Base-by-base conservation (phyloP, 352 stramenopile genomes). In the Phytopythium litorale region DNA sequence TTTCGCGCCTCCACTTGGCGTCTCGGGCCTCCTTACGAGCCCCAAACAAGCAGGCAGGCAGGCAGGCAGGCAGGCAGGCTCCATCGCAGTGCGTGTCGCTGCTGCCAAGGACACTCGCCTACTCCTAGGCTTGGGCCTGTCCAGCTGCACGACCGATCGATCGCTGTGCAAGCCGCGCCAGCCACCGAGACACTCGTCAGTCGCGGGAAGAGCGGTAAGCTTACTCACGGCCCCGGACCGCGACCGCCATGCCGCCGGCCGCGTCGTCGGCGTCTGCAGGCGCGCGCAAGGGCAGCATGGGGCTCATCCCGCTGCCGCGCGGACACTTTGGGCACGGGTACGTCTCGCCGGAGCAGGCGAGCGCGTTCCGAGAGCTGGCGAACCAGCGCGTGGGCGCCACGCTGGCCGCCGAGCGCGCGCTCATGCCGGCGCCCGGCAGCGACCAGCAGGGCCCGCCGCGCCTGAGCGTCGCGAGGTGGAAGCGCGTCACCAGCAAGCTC, bases 401-500 rank as follows among this genome's bases (percentile, higher is more conserved):
- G 13, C 68, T 82, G 8, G 62, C 63, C 32, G 73, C 81, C 42
- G 75, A 87, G 52, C 54, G 69, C 18, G 40, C 71, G 50, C 49
- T 73, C 51, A 63, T 69, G 46, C 67, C 58, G 64, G 66, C 52
- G 64, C 60, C 75, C 38, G 57, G 55, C 62, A 21, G 60, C 11
- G 59, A 58, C n/a, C 62, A 68, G 50, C 68, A 71, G 0, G 54
- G 68, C 5, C 61, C 71, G n/a, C 63, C 62, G 8, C 64, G 76
- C 3, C 59, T 87, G 9, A 67, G 86, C 63, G 50, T 62, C 5
- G 54, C 48, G 4, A 73, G 87, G 53, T 90, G 81, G 81, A 84
- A 84, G 45, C 58, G 70, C 25, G 62, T 77, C n/a, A 74, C 72
- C 33, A 66, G 64, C 38, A 75, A 76, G 60, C 38, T 65, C 19